Conservation (phyloP, 345 rosid genomes). For the Lepidium africanum region DNA sequence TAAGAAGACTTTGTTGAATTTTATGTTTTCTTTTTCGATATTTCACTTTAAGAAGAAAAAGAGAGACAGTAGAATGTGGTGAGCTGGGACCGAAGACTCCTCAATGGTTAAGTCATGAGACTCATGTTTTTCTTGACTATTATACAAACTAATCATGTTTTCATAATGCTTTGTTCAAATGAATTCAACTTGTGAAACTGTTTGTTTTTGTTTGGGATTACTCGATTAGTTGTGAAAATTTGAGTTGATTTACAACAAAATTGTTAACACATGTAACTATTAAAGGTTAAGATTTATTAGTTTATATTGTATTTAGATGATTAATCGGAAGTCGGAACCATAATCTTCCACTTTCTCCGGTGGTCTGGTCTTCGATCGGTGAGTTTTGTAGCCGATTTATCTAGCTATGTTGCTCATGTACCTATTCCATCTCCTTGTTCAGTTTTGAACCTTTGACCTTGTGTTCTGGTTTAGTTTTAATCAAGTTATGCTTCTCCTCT, state of each 20-base stretch:
- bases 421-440: too few relatives aligned
- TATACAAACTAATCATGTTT: background rate
- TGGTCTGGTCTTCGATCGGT: too few relatives aligned
- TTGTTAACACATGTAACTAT: background rate
- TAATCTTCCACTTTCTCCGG: too few relatives aligned
- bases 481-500: too few relatives aligned
- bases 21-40: background rate
- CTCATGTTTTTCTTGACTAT: background rate
- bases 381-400: too few relatives aligned
- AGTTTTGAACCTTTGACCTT: too few relatives aligned
- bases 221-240: background rate
- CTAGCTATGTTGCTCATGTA: too few relatives aligned
- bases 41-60: background rate
- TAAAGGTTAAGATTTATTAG: background rate
- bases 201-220: background rate
- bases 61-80: background rate
- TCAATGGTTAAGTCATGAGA: background rate
- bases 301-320: background rate
- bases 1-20: constrained; percentile 9
- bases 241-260: background rate
- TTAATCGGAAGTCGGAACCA: too few relatives aligned
- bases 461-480: too few relatives aligned
- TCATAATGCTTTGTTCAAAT: background rate
- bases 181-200: background rate
- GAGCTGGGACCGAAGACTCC: background rate